Conservation (phyloP, 148 eudicot species). For the Silene uniflora region DNA sequence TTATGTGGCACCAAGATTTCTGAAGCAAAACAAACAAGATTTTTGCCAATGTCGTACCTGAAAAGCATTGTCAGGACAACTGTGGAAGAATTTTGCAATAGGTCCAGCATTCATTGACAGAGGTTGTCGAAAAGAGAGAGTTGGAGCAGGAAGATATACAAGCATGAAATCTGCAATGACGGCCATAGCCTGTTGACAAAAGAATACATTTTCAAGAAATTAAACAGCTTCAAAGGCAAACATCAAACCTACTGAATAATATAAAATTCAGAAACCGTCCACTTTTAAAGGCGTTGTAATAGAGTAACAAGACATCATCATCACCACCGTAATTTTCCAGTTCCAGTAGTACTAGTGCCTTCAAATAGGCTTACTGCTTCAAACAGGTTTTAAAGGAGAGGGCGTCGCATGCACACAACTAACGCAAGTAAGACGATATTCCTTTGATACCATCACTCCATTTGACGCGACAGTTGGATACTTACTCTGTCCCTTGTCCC, state of each 20-base stretch:
- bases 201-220: constrained; percentile 16
- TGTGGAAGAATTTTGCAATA: constrained; percentile 65
- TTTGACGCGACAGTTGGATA: no score
- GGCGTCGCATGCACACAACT: no score
- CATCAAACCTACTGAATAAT: neutral
- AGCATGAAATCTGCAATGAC: constrained; percentile 98
- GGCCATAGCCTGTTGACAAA: constrained; percentile 76
- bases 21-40: neutral
- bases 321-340: neutral
- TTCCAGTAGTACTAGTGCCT: no score
- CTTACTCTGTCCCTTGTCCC: no score
- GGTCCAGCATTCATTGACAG: constrained; percentile 60
- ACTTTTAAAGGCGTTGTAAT: no score
- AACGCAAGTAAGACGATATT: no score
- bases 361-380: neutral
- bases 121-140: constrained; percentile 73
- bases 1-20: neutral
- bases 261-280: no score
- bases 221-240: neutral
- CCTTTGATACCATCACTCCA: no score
- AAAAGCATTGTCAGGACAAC: constrained; percentile 93
- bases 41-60: constrained; percentile 42
- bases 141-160: constrained; percentile 96
- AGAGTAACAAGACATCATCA: neutral
- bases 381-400: neutral